Conservation (phyloP, 257 asterid species). For the Ligustrum vulgare region DNA sequence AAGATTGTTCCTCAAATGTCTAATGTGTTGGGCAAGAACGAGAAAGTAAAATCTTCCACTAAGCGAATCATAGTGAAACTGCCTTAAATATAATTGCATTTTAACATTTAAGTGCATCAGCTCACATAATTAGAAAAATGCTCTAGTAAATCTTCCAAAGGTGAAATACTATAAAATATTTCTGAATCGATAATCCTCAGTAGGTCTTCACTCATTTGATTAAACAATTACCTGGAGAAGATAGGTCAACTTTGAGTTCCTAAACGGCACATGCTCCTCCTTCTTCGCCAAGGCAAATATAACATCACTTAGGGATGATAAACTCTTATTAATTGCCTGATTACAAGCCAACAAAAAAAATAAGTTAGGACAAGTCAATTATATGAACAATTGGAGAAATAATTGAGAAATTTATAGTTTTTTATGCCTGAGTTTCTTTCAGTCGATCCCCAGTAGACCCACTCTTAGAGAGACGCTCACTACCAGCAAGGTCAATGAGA, state of each 20-base stretch:
- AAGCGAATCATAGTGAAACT: background rate
- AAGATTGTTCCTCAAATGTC: background rate
- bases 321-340: slow-evolving; percentile 93
- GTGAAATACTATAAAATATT: background rate
- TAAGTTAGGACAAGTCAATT: slow-evolving; percentile 4
- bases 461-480: slow-evolving; percentile 96
- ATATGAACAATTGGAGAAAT: background rate
- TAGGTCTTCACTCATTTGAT: background rate
- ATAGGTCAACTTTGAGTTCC: slow-evolving; percentile 95
- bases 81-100: background rate
- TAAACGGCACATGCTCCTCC: slow-evolving; percentile 90
- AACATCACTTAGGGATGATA: slow-evolving; percentile 92
- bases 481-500: slow-evolving; percentile 95
- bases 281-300: slow-evolving; percentile 92
- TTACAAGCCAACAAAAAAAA: background rate
- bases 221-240: slow-evolving; percentile 84
- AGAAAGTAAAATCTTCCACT: slow-evolving; percentile 1
- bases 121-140: background rate
- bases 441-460: slow-evolving; percentile 90
- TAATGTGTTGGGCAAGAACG: background rate
- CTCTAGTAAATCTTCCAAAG: background rate
- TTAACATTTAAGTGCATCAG: background rate
- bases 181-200: background rate
- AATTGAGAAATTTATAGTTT: background rate
- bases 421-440: slow-evolving; percentile 88